Percentiles rank a stretch among this genome's conserved stretches.
Conservation (phyloP, 306 rosid genomes). For the Pueraria montana region DNA sequence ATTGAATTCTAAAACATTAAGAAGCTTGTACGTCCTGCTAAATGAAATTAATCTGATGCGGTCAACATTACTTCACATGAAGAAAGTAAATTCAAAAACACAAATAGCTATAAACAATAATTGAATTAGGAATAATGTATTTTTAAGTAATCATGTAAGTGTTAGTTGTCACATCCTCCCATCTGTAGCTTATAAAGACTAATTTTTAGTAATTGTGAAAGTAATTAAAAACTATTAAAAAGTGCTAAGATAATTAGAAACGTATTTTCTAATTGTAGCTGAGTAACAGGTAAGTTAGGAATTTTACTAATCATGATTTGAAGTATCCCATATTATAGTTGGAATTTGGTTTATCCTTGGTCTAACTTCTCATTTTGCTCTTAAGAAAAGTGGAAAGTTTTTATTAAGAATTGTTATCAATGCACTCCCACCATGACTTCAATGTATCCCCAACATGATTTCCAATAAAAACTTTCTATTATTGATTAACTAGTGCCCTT, state of each 20-base stretch:
- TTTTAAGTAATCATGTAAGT: background rate
- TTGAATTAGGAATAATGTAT: background rate
- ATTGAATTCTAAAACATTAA: slow-evolving; percentile 86
- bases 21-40: slow-evolving; percentile 72
- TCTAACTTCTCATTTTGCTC: no score
- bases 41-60: slow-evolving; percentile 17
- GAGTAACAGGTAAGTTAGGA: background rate
- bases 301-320: background rate
- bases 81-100: slow-evolving; percentile 13
- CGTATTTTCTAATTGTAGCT: background rate
- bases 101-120: background rate
- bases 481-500: no score
- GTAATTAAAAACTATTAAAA: background rate
- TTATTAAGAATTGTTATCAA: no score
- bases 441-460: no score
- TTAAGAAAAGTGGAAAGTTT: no score
- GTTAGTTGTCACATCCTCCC: background rate
- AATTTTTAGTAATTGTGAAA: background rate
- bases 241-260: background rate
- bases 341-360: no score
- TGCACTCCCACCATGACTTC: no score
- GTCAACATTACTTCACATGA: slow-evolving; percentile 30
- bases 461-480: no score
- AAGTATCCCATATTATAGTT: background rate
- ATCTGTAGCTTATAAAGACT: background rate